A percentile compares a stretch with the other conserved stretches of the same genome.
phyloP scores from a whole-genome alignment of 2,329 filamentous ascomycete species.

The Phialemoniopsis sp. region DNA sequence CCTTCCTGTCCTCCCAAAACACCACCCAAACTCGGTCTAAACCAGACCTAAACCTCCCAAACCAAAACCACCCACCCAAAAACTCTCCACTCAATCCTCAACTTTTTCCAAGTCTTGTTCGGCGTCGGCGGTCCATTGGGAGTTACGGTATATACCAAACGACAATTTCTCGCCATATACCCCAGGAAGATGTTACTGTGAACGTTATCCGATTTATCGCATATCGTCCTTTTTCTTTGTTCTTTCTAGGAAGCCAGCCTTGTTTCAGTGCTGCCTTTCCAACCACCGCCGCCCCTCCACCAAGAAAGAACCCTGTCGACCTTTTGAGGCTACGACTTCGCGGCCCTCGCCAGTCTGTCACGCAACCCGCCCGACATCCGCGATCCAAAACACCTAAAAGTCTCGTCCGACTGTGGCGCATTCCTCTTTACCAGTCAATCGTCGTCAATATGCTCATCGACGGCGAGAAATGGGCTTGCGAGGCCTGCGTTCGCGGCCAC shows the following conservation, averaged over 20 bases:
- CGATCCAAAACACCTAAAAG: slow-evolving; percentile 1
- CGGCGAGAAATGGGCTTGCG: slow-evolving; percentile 97
- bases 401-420: not conserved
- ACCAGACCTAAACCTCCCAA: slow-evolving; percentile 5
- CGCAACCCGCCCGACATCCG: too few relatives aligned
- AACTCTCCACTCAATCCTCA: slow-evolving; percentile 25
- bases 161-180: slow-evolving; percentile 15
- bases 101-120: slow-evolving; percentile 13
- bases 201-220: slow-evolving; percentile 10
- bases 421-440: slow-evolving; percentile 8
- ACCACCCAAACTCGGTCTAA: slow-evolving; percentile 11
- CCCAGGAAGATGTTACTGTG: slow-evolving; percentile 19
- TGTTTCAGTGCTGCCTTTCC: slow-evolving; percentile 2
- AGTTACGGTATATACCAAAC: slow-evolving; percentile 14
- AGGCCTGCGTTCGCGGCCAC: slow-evolving; percentile 96
- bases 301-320: not conserved
- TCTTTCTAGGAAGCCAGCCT: not conserved
- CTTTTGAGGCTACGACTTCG: not conserved
- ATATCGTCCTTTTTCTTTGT: not conserved
- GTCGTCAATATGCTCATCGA: slow-evolving; percentile 67
- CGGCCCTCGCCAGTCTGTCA: not conserved
- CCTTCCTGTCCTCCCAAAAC: not conserved
- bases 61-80: slow-evolving; percentile 2
- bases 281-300: slow-evolving; percentile 4
- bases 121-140: slow-evolving; percentile 15